Evolutionary conservation across 768 basidiomycete species (phyloP), one percentile per base, ranked within the genome.

Genomic region (Pulveroboletus sp.): DNA sequence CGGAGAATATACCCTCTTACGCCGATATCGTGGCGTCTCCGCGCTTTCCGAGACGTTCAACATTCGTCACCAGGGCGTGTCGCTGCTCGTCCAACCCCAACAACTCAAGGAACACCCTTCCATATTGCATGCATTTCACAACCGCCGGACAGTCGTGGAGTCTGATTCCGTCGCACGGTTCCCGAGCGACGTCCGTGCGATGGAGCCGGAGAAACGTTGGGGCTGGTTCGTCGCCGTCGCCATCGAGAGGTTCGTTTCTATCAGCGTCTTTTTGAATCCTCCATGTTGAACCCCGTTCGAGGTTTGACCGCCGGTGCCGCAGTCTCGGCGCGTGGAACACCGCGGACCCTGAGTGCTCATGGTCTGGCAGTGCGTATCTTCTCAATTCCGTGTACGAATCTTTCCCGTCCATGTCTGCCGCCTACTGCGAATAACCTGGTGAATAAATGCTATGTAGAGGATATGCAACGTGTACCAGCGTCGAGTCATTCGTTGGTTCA

Each of bases 291-390:
- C 2, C 1, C 8, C 35, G 13, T 9, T 38, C 17, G 5, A 72
- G 72, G 42, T 73, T 73, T 49, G 54, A 66, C 4, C 63, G 67
- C 2, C 73, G 71, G 72, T 64, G 62, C n/a, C 7, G 18, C 28
- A 43, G 40, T 35, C 50, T 63, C 10, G 36, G 38, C 31, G 18
- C 21, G 39, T 36, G 24, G 42, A 18, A 2, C 30, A 33, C 18
- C 8, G 30, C 33, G 15, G 18, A 41, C 14, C 26, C 47, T 1
- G 56, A 58, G 72, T 73, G 2, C 54, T 68, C 36, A 71, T 73
- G 71, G 71, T 73, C 4, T 71, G 71, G 67, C 72, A 73, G n/a
- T 32, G 57, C 71, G 6, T 72, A 74, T 56, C 56, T 69, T 27
- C 66, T 73, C 31, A 73, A 71, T 47, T 72, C 72, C 8, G 57